These are phyloP conservation scores for Nidularia pulvinata DNA, from an alignment of 768 basidiomycete species.

Conservation along the genomic window DNA sequence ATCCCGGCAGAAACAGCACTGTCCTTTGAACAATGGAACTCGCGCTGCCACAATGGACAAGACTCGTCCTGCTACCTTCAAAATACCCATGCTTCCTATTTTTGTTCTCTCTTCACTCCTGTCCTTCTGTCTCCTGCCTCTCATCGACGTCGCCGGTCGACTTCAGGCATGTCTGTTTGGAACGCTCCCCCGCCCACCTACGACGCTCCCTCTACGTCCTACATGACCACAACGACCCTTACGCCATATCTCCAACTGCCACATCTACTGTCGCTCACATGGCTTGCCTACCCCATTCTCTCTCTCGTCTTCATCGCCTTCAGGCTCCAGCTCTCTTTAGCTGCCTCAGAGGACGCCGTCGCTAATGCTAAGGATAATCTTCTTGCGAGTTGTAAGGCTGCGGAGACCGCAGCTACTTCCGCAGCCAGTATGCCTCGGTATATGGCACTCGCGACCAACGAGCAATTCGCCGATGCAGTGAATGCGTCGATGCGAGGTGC, in stretches of 20 bases:
- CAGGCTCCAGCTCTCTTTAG: conserved; percentile 73
- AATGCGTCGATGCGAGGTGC: conserved; percentile 81
- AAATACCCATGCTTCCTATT: too few species aligned
- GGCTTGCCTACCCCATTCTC: conserved; percentile 90
- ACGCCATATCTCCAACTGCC: conserved; percentile 84
- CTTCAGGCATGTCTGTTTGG: conserved; percentile 28
- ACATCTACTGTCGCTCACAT: conserved; percentile 83
- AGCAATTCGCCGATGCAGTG: conserved; percentile 74
- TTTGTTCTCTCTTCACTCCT: conserved; percentile 1
- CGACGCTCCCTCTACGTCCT: conserved; percentile 43
- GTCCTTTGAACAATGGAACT: too few species aligned
- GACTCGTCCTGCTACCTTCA: too few species aligned
- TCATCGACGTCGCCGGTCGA: conserved; percentile 48
- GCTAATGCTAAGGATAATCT: conserved; percentile 72
- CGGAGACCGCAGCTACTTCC: conserved; percentile 79
- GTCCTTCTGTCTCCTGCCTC: conserved; percentile 15
- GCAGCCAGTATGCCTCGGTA: conserved; percentile 89
- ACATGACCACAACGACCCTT: conserved; percentile 39
- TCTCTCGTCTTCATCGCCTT: conserved; percentile 90
- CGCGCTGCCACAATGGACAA: too few species aligned
- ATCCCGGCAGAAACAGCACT: too few species aligned
- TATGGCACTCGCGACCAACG: conserved; percentile 83
- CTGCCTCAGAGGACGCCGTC: conserved; percentile 66
- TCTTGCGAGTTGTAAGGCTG: conserved; percentile 83
- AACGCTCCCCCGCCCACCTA: conserved; percentile 56